A percentile compares a stretch with the other conserved stretches of the same genome.
Conservation (phyloP, 1,139 yeast species). For the Sugiyamaella japonica region DNA sequence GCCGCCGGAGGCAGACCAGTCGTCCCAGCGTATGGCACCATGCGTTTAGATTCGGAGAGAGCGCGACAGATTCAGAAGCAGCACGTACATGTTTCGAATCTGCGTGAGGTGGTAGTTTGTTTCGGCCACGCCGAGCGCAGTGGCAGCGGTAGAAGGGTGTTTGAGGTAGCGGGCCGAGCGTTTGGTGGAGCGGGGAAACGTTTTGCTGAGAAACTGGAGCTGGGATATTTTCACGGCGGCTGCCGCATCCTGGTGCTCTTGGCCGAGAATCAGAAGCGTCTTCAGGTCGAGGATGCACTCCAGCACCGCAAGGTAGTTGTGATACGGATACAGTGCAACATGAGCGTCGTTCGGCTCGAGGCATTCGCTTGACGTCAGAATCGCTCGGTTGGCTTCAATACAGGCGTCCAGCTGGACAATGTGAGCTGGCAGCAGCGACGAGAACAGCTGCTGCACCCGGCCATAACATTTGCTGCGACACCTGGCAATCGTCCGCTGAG, state of each 20-base stretch:
- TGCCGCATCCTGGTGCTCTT: background rate
- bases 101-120: background rate
- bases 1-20: background rate
- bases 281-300: constrained; percentile 7
- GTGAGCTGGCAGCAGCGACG: background rate
- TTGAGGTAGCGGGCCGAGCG: background rate
- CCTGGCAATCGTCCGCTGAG: background rate
- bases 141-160: background rate
- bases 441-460: background rate
- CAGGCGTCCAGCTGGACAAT: background rate
- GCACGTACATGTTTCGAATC: constrained; percentile 7
- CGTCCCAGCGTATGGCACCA: background rate
- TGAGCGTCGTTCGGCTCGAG: background rate
- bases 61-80: constrained; percentile 3
- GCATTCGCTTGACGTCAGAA: background rate
- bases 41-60: background rate
- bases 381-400: constrained; percentile 2
- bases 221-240: background rate
- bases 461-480: background rate
- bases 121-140: background rate
- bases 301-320: background rate
- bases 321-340: background rate
- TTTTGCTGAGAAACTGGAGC: constrained; percentile 1
- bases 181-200: constrained; percentile 5
- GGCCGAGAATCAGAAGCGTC: background rate